Evolutionary conservation across 257 asterid genomes (phyloP).

Genomic region (Asclepias syriaca): DNA sequence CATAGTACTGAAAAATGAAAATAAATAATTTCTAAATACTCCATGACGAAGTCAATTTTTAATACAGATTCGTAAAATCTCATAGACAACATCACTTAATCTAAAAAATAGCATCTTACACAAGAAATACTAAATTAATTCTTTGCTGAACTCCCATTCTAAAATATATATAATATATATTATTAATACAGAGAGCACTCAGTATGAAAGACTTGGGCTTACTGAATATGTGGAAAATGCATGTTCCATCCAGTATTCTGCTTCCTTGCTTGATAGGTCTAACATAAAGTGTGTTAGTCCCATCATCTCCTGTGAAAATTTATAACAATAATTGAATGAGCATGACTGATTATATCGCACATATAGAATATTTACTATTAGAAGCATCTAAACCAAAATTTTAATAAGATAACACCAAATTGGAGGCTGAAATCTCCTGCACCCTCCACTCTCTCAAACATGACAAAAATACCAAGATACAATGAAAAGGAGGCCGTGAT

Average conservation of each 20-base stretch:
- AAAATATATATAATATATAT: not conserved
- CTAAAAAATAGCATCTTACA: not conserved
- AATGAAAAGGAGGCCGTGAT: too few species aligned
- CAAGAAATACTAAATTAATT: not conserved
- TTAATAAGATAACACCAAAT: not conserved
- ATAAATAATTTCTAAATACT: not conserved
- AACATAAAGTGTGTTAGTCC: conserved; percentile 85
- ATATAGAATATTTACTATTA: not conserved
- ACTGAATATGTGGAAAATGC: conserved; percentile 81
- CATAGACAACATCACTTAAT: not conserved
- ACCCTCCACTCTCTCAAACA: not conserved
- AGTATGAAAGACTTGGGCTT: conserved; percentile 25
- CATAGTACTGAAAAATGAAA: not conserved
- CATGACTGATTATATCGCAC: conserved; percentile 4
- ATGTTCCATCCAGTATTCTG: conserved; percentile 97
- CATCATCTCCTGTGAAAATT: conserved; percentile 81
- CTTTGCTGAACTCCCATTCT: not conserved
- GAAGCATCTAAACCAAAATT: not conserved
- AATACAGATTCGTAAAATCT: not conserved
- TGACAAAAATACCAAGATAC: not conserved
- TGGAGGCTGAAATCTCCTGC: not conserved
- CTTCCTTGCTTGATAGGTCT: conserved; percentile 91
- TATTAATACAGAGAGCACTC: conserved; percentile 2
- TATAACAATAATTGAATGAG: conserved; percentile 20
- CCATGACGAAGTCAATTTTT: not conserved